Conservation (phyloP, 225 moss, liverwort and hornwort genomes). For the Pleurozium schreberi region DNA sequence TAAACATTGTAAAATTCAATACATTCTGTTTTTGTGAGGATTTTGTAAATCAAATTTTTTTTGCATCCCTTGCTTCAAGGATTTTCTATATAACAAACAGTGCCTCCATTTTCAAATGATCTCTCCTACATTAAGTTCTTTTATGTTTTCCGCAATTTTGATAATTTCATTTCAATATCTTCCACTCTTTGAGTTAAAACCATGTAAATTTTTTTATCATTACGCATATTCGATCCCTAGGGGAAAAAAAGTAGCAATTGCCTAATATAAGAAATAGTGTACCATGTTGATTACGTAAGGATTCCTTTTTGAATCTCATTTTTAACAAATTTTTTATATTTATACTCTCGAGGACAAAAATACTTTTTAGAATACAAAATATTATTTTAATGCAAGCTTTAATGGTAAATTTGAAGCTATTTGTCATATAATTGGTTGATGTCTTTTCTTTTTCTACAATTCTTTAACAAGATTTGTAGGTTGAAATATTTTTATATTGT, state of each 20-base stretch:
- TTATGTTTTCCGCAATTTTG: not conserved
- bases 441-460: accelerated
- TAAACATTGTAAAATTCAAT: not conserved
- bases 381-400: too few species aligned
- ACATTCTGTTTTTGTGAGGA: not conserved
- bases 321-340: not conserved
- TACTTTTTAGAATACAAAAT: accelerated
- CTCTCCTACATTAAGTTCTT: not conserved
- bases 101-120: not conserved
- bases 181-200: not conserved
- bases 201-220: not conserved
- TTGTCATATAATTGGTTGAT: not conserved
- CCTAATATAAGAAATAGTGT: accelerated
- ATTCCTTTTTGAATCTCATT: too few species aligned
- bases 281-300: accelerated
- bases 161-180: not conserved
- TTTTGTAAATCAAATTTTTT: not conserved
- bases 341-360: not conserved
- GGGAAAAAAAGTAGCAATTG: accelerated
- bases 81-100: not conserved
- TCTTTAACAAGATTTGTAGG: not conserved
- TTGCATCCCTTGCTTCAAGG: accelerated
- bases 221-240: not conserved
- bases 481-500: not conserved
- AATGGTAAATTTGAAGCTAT: not conserved